These are phyloP conservation scores for Dendrocalamus sinicus DNA, from an alignment of 176 grass and related monocot genomes.

Conservation along the genomic window DNA sequence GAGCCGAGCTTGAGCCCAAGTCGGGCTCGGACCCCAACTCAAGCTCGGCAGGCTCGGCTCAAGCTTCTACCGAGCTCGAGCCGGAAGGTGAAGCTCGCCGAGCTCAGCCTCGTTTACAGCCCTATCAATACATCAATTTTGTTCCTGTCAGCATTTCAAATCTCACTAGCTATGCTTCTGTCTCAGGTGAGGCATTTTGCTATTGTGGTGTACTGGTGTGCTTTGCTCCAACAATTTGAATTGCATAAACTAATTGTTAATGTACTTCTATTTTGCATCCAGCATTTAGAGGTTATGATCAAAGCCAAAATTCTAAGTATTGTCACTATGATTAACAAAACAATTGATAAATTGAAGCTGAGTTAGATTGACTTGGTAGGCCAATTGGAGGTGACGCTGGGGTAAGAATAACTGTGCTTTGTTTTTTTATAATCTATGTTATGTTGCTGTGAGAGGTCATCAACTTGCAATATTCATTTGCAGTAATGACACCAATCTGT, in stretches of 20 bases:
- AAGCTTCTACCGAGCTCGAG: too few relatives aligned
- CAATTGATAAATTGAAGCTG: conserved; percentile 95
- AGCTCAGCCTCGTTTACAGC: too few relatives aligned
- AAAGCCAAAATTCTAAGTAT: conserved; percentile 96
- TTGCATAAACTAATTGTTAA: background rate
- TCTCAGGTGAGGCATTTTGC: too few relatives aligned
- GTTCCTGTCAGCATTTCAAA: too few relatives aligned
- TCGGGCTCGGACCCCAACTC: too few relatives aligned
- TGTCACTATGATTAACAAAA: conserved; percentile 97
- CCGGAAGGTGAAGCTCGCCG: too few relatives aligned
- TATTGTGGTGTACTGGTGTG: too few relatives aligned
- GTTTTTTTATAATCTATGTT: background rate
- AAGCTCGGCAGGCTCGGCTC: too few relatives aligned
- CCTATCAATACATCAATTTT: too few relatives aligned
- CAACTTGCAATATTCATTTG: conserved; percentile 25
- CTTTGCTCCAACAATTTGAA: too few relatives aligned
- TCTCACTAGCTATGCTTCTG: too few relatives aligned
- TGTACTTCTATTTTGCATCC: conserved; percentile 41
- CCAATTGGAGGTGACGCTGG: conserved; percentile 92
- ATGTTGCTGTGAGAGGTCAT: conserved; percentile 38
- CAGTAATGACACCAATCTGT: background rate
- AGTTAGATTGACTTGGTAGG: conserved; percentile 89
- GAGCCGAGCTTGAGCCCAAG: too few relatives aligned
- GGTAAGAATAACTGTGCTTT: conserved; percentile 55
- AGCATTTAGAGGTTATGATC: conserved; percentile 96